Evolutionary conservation across 441 rosid genomes (phyloP).

Genomic region (Gossypium schwendimanii): DNA sequence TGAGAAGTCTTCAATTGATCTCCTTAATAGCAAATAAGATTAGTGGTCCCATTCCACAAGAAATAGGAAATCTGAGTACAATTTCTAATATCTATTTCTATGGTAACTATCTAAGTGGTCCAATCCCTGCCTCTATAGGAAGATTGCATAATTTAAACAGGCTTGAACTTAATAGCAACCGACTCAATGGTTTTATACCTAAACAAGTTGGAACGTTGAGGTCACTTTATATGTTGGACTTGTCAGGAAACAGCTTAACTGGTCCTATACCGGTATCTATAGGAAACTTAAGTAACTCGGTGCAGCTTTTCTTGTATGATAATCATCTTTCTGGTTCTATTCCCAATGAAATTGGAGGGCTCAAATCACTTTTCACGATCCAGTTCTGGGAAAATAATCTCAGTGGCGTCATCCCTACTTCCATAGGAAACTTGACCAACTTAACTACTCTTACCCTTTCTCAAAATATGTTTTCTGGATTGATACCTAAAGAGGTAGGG

Average conservation of each 20-base stretch:
- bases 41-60: constrained; percentile 14
- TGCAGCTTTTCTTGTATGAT: constrained; percentile 12
- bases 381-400: constrained; percentile 13
- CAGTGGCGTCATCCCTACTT: constrained; percentile 19
- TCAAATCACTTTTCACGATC: not conserved
- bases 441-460: not conserved
- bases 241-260: constrained; percentile 10
- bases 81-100: not conserved
- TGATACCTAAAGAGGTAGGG: not conserved
- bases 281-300: constrained; percentile 19
- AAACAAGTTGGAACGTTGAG: not conserved
- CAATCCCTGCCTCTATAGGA: constrained; percentile 12
- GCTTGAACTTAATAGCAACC: not conserved
- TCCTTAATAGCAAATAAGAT: not conserved
- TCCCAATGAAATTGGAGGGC: constrained; percentile 24
- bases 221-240: constrained; percentile 11
- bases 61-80: constrained; percentile 17
- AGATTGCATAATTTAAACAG: not conserved
- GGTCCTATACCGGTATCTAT: constrained; percentile 26
- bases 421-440: not conserved
- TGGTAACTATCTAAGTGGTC: constrained; percentile 5
- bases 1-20: constrained; percentile 5
- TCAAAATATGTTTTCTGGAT: not conserved
- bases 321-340: constrained; percentile 24
- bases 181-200: not conserved